Evolutionary conservation across 371 early-diverging fungal species (phyloP).

Genomic region (Mortierella sp.): DNA sequence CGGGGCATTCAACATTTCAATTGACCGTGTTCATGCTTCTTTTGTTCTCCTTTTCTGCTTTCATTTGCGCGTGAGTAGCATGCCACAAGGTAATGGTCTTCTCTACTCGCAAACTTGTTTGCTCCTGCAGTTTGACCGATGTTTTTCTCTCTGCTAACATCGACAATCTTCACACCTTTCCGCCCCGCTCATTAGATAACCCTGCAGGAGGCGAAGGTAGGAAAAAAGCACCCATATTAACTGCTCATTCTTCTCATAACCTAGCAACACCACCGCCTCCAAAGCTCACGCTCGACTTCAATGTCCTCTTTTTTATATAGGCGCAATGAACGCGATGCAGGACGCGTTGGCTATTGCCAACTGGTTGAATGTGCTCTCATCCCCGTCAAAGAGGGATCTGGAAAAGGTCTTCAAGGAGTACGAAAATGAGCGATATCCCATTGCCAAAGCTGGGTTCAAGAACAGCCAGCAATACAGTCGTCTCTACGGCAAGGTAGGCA

Average conservation of each 20-base stretch:
- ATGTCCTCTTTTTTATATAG: no score
- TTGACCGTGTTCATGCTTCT: not conserved
- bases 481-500: not conserved
- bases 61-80: not conserved
- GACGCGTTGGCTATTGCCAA: conserved; percentile 8
- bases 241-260: no score
- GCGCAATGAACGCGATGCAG: conserved; percentile 14
- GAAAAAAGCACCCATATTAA: no score
- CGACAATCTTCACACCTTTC: not conserved
- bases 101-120: not conserved
- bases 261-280: no score
- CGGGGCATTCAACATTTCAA: not conserved
- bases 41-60: not conserved
- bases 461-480: not conserved
- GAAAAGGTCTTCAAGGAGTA: conserved; percentile 10
- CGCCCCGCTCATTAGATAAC: not conserved
- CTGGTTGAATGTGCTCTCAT: not conserved
- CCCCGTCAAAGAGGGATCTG: not conserved
- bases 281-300: no score
- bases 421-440: conserved; percentile 4
- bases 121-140: not conserved
- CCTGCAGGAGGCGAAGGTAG: not conserved
- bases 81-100: not conserved
- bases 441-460: not conserved
- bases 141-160: not conserved